These are phyloP conservation scores for Mucor irregularis DNA, from an alignment of 371 early-diverging fungal genomes.

Conservation along the genomic window DNA sequence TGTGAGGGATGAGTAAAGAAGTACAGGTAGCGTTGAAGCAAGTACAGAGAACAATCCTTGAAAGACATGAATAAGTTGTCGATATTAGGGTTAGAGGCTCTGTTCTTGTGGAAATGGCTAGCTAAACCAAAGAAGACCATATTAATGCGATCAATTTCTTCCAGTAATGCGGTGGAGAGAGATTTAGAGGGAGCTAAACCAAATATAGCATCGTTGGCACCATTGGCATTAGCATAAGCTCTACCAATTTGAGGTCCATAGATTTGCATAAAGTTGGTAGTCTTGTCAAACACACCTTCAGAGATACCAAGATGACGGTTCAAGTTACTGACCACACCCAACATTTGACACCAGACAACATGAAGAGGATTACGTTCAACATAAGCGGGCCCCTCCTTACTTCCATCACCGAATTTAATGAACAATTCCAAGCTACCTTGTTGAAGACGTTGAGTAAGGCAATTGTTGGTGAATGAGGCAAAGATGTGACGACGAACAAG, in stretches of 20 bases:
- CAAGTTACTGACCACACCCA: conserved; percentile 35
- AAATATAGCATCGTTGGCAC: conserved; percentile 20
- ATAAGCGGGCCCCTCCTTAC: conserved; percentile 8
- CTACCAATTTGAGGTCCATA: conserved; percentile 41
- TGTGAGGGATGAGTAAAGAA: conserved; percentile 45
- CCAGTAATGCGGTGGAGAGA: conserved; percentile 35
- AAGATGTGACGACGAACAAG: conserved; percentile 31
- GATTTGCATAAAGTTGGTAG: conserved; percentile 34
- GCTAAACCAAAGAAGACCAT: conserved; percentile 39
- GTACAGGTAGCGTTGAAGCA: conserved; percentile 44
- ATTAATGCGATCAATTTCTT: conserved; percentile 41
- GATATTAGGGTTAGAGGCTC: conserved; percentile 8
- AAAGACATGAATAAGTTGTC: conserved; percentile 33
- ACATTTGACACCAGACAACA: conserved; percentile 40
- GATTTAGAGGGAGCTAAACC: conserved; percentile 35
- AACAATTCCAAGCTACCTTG: conserved; percentile 35
- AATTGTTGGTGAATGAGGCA: conserved; percentile 34
- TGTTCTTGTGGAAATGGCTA: conserved; percentile 11
- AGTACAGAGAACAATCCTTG: conserved; percentile 32
- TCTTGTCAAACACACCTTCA: conserved; percentile 18
- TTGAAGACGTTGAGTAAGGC: conserved; percentile 28
- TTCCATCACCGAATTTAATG: conserved; percentile 32
- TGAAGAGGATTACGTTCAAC: conserved; percentile 42
- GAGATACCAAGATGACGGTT: conserved; percentile 11
- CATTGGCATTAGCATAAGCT: conserved; percentile 35